Evolutionary conservation across 352 stramenopile genomes (phyloP), one percentile per base, ranked within the genome.

Genomic region (Sclerospora graminicola): DNA sequence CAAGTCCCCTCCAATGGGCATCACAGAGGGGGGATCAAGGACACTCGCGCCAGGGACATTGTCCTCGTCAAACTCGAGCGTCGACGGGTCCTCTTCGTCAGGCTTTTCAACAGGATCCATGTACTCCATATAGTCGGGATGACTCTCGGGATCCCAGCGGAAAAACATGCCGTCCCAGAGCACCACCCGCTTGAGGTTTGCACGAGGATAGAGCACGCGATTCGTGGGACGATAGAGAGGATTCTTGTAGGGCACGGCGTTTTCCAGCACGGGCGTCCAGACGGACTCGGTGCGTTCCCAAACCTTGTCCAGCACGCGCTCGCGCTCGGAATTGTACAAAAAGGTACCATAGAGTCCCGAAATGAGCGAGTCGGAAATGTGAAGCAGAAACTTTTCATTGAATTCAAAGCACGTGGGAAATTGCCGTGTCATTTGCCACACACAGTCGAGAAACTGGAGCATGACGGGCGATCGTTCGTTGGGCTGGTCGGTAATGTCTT

Each of bases 351-450:
- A 90, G 7, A 88, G 37, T 13, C 76, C 76, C 1, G 81, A 89
- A 28, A 85, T 82, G 18, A 88, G 54, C n/a, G 75, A 69, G 40
- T 91, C 82, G 14, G 74, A 66, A 24, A 91, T 74, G 36, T 88
- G 73, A 13, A 90, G 47, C 29, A 93, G 43, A 45, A 93, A 88
- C 48, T 82, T 80, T 54, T 90, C 78, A 56, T 93, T 91, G 45
- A 93, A 93, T 59, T 93, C 80, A 48, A 93, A 93, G 23, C 69
- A 79, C 18, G 75, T 88, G n/a, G 82, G 79, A 51, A 91, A 93
- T 43, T 93, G 82, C 4, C 71, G 75, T 29, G 77, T 86, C 79
- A 93, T 88, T 42, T 93, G 82, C 74, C 75, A 91, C 26, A 93
- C 82, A 7, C 71, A 88, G 39, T 93, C 82, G 27, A 93, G 49